These are phyloP conservation scores for Citrus mangshanensis DNA, from an alignment of 345 rosid species.

Conservation along the genomic window DNA sequence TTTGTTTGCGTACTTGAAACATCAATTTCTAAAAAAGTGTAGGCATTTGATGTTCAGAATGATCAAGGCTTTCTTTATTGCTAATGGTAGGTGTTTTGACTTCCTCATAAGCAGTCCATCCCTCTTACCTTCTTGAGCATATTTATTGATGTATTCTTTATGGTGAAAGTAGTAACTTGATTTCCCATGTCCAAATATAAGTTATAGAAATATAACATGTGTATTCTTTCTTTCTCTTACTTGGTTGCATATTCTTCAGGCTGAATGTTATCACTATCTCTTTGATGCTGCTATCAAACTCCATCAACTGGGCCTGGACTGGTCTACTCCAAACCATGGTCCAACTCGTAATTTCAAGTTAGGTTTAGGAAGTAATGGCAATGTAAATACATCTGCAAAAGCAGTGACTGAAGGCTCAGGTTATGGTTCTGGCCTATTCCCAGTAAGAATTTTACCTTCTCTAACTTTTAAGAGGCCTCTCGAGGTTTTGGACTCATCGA, in stretches of 20 bases:
- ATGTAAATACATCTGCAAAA: conserved; percentile 31
- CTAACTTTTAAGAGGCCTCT: neutral
- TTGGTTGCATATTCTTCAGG: conserved; percentile 41
- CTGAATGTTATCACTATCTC: conserved; percentile 89
- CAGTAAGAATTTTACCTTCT: conserved; percentile 37
- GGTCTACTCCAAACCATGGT: conserved; percentile 77
- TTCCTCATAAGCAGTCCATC: neutral
- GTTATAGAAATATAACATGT: neutral
- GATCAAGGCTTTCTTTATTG: neutral
- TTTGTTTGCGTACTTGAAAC: neutral
- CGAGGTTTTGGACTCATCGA: neutral
- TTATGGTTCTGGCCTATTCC: conserved; percentile 32
- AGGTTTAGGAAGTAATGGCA: conserved; percentile 23
- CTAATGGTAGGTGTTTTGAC: neutral
- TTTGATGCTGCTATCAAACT: conserved; percentile 95
- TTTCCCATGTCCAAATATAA: neutral
- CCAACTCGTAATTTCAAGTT: conserved; percentile 45
- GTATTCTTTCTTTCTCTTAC: neutral
- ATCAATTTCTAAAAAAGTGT: too few species aligned
- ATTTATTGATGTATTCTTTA: neutral
- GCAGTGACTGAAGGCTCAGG: conserved; percentile 44
- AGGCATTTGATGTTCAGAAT: neutral
- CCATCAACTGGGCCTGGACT: conserved; percentile 71
- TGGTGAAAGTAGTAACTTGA: neutral
- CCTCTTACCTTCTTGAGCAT: neutral